Base-by-base conservation (phyloP, 208 protist genomes). In the Trypanosoma boissoni region DNA sequence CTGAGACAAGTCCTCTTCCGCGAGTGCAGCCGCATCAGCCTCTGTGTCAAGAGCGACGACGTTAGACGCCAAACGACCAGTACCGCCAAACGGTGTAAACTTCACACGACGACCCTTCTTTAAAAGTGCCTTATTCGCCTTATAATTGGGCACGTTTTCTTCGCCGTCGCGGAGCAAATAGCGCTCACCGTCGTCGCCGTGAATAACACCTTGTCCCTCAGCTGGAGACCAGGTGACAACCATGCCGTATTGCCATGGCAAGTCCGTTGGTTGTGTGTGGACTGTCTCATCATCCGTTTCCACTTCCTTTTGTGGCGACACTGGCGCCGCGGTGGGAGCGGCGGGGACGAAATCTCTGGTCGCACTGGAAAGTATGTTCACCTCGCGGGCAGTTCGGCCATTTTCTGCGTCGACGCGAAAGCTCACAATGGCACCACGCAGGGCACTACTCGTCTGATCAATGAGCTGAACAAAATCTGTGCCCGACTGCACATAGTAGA, bases 151-250 rank as follows among this genome's bases (percentile, higher is more conserved):
- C 18, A 92, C 81, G 58, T 88, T 64, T n/a, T 87, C 76, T 7
- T 76, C 72, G 3, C 76, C 74, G 59, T 95, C 86, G 8, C 83
- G 80, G 42, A 95, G 72, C 31, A 95, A 69, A 64, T 88, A 95
- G n/a, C 86, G 85, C 0, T 48, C 58, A 21, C 53, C 78, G 52
- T 92, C 80, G 44, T 78, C 64, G 52, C 78, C 82, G 32, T 90
- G 28, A 53, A 95, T 88, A 56, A 95, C 87, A 59, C 86, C 89
- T 57, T 95, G 89, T 14, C 68, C 71, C 68, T 95, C 85, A 29
- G 64, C 52, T 0, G 78, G 21, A 0, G 84, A 92, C 81, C 83
- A 95, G 26, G 80, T 80, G 23, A 90, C 42, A 14, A 95, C 54
- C 23, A 72, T 83, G 49, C 89, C 89, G 26, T 86, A 54, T 26